Conservation (phyloP, 164 flowering plant genomes). For the Saururus chinensis region DNA sequence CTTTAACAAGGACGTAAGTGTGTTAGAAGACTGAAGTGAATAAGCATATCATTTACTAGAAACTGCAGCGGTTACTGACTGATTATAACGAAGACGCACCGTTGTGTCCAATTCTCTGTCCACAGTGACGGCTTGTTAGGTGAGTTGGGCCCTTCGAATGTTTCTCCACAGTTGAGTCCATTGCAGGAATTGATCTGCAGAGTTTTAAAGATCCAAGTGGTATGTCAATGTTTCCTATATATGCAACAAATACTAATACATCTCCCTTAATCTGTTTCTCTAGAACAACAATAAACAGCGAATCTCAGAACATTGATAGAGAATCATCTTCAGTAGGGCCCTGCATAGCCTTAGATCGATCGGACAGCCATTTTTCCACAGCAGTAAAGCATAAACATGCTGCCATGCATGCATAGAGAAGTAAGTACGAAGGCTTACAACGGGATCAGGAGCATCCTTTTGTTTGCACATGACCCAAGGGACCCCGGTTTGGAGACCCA, state of each 20-base stretch:
- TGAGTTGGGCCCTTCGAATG: slow-evolving; percentile 82
- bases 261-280: too few relatives aligned
- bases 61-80: not conserved
- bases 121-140: slow-evolving; percentile 80
- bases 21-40: too few relatives aligned
- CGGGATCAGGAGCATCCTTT: slow-evolving; percentile 83
- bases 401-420: too few relatives aligned
- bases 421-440: slow-evolving; percentile 42
- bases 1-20: too few relatives aligned
- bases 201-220: not conserved
- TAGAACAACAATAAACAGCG: too few relatives aligned
- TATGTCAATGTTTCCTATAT: not conserved
- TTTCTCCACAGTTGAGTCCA: slow-evolving; percentile 71
- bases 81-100: slow-evolving; percentile 30
- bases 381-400: not conserved
- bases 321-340: too few relatives aligned
- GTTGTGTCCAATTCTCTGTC: slow-evolving; percentile 93
- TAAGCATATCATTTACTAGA: not conserved
- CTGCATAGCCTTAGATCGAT: too few relatives aligned
- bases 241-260: too few relatives aligned
- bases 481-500: slow-evolving; percentile 60
- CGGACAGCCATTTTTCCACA: too few relatives aligned
- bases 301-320: too few relatives aligned
- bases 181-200: slow-evolving; percentile 91
- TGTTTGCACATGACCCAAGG: slow-evolving; percentile 97